Evolutionary conservation across 345 rosid species (phyloP), one percentile per base, ranked within the genome.

Genomic region (Psidium friedrichsthalianum): DNA sequence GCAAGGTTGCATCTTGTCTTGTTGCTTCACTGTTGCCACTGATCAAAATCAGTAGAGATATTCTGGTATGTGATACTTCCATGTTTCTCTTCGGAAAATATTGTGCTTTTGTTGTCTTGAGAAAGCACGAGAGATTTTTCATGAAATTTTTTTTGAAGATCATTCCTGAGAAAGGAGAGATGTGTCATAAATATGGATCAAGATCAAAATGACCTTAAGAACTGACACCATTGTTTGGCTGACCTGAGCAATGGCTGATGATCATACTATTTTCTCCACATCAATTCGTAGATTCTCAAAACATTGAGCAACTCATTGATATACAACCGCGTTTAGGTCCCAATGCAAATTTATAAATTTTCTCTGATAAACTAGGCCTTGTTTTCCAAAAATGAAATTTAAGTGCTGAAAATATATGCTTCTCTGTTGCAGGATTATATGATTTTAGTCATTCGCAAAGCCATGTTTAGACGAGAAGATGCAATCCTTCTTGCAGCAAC

Each of bases 391-490:
- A 32, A 16, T 32, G 6, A 64, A 44, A 64, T 8, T 16, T 36
- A 18, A 69, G 47, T 69, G 78, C 78, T 69, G 47, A 69, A 69
- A 40, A 32, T 69, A 69, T 69, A 69, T 74, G 29, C 52, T 27
- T 59, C 36, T 56, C 64, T 87, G 49, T 44, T 89, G 86, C 90
- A 96, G 96, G 94, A 94, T 87, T 96, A 94, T 84, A 89, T 89
- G 86, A 90, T 94, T 85, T 90, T 96, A 90, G 96, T 94, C 74
- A 89, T 92, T 82, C 96, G 96, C 54, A 96, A 96, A 90, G 98
- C 98, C 90, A 92, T 96, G 94, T 96, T 95, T 87, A 93, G 95
- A 87, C 90, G 90, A 84, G 98, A 96, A 91, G 96, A 94, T 59
- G 56, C 96, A 61, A 90, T 94, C 89, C 96, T 98, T 84, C 85